Evolutionary conservation across 2,329 filamentous ascomycete species (phyloP).

Genomic region (Nannizziopsis barbatae): DNA sequence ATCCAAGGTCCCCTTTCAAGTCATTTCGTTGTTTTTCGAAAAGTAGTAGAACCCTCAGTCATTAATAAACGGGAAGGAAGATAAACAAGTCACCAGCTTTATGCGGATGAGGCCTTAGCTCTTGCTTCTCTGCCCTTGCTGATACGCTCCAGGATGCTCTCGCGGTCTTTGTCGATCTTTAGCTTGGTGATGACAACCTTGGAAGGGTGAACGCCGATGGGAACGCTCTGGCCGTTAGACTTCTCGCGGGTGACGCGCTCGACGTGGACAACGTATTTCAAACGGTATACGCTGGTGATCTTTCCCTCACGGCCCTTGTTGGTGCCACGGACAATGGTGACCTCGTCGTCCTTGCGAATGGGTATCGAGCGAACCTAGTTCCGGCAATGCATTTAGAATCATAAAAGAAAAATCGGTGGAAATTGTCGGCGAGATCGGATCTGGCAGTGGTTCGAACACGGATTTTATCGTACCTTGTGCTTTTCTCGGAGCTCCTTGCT

Average conservation of each 20-base stretch:
- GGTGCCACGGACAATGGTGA: constrained; percentile 78
- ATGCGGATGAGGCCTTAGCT: constrained; percentile 11
- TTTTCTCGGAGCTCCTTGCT: constrained; percentile 97
- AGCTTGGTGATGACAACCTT: constrained; percentile 98
- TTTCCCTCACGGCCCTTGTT: constrained; percentile 99
- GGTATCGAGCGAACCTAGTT: constrained; percentile 81
- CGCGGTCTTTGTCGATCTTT: constrained; percentile 60
- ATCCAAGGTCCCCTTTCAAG: constrained; percentile 9
- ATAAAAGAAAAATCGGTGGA: background rate
- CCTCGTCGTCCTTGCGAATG: constrained; percentile 95
- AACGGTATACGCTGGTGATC: constrained; percentile 92
- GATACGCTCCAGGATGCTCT: constrained; percentile 39
- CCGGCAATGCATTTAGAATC: background rate
- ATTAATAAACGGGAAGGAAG: constrained; percentile 7
- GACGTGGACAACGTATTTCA: constrained; percentile 95
- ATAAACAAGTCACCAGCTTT: background rate
- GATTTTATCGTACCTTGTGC: constrained; percentile 67
- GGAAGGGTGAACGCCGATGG: constrained; percentile 86
- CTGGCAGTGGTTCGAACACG: background rate
- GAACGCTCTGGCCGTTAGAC: constrained; percentile 90
- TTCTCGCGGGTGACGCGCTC: constrained; percentile 96
- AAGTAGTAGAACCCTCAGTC: constrained; percentile 4
- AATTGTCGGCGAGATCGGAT: background rate
- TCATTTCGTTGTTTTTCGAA: constrained; percentile 9
- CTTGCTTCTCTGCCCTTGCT: constrained; percentile 37